These are phyloP conservation scores for Schizophyllum amplum DNA, from an alignment of 1,284 basidiomycete genomes.

Conservation along the genomic window DNA sequence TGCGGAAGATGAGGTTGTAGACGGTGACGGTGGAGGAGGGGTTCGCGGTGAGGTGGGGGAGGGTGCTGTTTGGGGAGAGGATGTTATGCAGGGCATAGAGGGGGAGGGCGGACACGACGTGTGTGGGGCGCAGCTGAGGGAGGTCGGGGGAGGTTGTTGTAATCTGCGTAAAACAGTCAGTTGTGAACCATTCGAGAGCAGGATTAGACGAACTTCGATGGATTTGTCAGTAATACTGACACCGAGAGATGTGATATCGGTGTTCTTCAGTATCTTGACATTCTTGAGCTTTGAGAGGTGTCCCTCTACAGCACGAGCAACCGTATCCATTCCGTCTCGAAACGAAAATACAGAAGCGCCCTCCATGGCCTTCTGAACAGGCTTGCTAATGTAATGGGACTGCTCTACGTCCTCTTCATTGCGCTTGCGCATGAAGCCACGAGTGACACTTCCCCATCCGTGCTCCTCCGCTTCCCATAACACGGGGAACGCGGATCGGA, in stretches of 20 bases:
- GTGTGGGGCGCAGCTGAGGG: constrained; percentile 32
- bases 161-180: constrained; percentile 27
- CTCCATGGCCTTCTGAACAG: constrained; percentile 45
- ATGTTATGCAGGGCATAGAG: constrained; percentile 57
- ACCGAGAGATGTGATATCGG: constrained; percentile 30
- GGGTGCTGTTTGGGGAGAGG: constrained; percentile 30
- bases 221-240: constrained; percentile 27
- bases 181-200: constrained; percentile 4
- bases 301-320: constrained; percentile 52
- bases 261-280: constrained; percentile 48
- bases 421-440: constrained; percentile 43
- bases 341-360: constrained; percentile 75
- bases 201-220: constrained; percentile 28
- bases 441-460: constrained; percentile 60
- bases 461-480: constrained; percentile 64
- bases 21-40: constrained; percentile 62
- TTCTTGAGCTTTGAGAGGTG: constrained; percentile 41
- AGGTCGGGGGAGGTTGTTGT: constrained; percentile 28
- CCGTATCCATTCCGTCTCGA: constrained; percentile 64
- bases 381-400: constrained; percentile 41
- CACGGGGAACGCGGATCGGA: constrained; percentile 70
- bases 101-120: constrained; percentile 64
- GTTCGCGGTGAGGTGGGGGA: constrained; percentile 44
- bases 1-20: constrained; percentile 67
- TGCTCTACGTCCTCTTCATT: constrained; percentile 13